phyloP scores from a whole-genome alignment of 495 filamentous ascomycete species.

The Jackrogersella multiformis region DNA sequence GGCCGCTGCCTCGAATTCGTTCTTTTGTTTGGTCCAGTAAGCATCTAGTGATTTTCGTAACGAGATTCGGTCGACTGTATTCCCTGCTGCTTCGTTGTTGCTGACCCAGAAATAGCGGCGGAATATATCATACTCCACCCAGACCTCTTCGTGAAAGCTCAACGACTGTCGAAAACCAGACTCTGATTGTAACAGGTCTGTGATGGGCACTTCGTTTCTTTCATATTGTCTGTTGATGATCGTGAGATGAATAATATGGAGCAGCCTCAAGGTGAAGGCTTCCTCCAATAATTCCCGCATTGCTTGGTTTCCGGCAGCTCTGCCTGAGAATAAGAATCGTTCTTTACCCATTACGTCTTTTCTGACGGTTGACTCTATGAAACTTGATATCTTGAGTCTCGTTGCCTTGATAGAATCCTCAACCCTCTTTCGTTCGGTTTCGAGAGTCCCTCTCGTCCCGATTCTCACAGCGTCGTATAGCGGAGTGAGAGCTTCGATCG shows the following conservation, averaged over 20 bases:
- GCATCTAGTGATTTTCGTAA: neutral
- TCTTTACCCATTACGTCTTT: neutral
- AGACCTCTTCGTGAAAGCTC: constrained; percentile 27
- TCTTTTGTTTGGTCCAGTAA: neutral
- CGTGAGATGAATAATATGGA: neutral
- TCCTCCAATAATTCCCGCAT: constrained; percentile 4
- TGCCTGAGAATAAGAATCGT: neutral
- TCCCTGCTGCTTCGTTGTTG: neutral
- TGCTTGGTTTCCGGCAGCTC: neutral
- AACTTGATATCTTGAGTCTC: neutral
- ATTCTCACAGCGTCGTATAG: neutral
- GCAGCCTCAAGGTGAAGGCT: constrained; percentile 18
- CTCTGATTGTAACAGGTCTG: constrained; percentile 10
- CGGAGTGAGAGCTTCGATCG: neutral
- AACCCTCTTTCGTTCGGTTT: neutral
- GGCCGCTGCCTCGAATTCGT: neutral
- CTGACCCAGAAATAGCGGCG: neutral
- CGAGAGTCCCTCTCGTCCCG: neutral
- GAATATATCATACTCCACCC: constrained; percentile 32
- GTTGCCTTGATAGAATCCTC: neutral
- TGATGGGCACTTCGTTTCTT: neutral
- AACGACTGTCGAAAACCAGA: neutral
- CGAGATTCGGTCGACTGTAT: neutral
- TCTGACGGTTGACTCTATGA: neutral
- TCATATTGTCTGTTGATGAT: constrained; percentile 6